phyloP scores from a whole-genome alignment of 1,284 basidiomycete species.

The Porodaedalea pini region DNA sequence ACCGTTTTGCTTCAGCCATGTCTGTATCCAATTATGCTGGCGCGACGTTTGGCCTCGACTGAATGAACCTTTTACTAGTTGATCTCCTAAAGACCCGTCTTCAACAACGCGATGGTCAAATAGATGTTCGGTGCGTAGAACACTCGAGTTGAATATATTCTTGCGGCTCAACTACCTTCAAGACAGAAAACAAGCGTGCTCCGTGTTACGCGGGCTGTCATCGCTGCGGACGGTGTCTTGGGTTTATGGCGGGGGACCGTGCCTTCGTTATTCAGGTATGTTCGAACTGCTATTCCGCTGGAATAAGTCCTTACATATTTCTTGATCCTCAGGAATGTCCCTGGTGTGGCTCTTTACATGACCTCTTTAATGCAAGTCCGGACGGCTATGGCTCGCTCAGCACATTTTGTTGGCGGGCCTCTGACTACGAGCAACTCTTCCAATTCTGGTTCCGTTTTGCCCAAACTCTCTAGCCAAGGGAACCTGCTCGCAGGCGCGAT shows the following conservation, averaged over 20 bases:
- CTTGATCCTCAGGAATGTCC: slow-evolving; percentile 69
- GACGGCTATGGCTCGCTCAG: slow-evolving; percentile 60
- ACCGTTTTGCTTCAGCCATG: slow-evolving; percentile 76
- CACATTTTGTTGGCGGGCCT: slow-evolving; percentile 45
- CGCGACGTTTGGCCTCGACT: background rate
- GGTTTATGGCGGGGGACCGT: slow-evolving; percentile 87
- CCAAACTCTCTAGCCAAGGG: slow-evolving; percentile 74
- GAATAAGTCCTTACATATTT: background rate
- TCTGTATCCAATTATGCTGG: slow-evolving; percentile 34
- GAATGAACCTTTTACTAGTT: slow-evolving; percentile 49
- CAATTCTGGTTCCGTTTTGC: slow-evolving; percentile 55
- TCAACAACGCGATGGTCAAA: slow-evolving; percentile 65
- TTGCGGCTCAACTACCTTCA: slow-evolving; percentile 9
- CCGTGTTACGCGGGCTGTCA: slow-evolving; percentile 53
- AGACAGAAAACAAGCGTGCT: slow-evolving; percentile 43
- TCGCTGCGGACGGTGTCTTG: slow-evolving; percentile 55
- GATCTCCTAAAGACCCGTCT: slow-evolving; percentile 87
- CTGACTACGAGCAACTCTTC: slow-evolving; percentile 26
- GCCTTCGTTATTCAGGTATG: slow-evolving; percentile 73
- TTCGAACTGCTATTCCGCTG: slow-evolving; percentile 1
- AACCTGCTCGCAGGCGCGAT: slow-evolving; percentile 90
- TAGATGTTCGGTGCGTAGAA: slow-evolving; percentile 34
- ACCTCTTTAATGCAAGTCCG: slow-evolving; percentile 81
- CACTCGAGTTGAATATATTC: background rate
- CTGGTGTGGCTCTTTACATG: slow-evolving; percentile 91